phyloP scores from a whole-genome alignment of 495 filamentous ascomycete genomes.

The Tuber magnatum region DNA sequence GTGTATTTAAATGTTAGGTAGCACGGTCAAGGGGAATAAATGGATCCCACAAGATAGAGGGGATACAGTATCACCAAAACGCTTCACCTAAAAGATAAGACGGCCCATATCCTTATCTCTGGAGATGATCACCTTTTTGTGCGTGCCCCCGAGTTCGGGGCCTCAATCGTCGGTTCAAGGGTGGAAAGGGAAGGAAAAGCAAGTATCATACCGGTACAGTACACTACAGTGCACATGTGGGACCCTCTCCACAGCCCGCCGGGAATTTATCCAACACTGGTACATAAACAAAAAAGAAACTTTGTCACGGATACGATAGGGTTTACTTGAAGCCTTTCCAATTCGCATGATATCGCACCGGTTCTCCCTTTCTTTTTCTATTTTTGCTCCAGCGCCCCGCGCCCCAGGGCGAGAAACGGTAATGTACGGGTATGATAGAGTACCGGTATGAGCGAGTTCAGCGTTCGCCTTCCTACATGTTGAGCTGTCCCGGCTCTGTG shows the following conservation, averaged over 20 bases:
- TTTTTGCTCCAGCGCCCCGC: neutral
- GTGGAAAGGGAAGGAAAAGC: neutral
- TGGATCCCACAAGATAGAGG: neutral
- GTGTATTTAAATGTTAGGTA: neutral
- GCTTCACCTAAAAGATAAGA: neutral
- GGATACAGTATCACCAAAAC: neutral
- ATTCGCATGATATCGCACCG: neutral
- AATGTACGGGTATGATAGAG: too few relatives aligned
- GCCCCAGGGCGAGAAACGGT: too few relatives aligned
- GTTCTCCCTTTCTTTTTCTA: neutral
- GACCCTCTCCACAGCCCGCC: neutral
- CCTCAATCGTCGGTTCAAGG: neutral
- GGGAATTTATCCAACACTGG: neutral
- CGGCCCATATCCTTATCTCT: neutral
- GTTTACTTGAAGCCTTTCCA: neutral
- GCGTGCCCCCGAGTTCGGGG: neutral
- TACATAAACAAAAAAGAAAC: neutral
- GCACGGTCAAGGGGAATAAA: neutral
- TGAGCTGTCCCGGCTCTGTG: neutral
- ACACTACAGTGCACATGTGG: too few relatives aligned
- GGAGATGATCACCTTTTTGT: neutral
- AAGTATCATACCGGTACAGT: neutral
- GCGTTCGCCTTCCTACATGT: neutral
- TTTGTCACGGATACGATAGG: neutral
- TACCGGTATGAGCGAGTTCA: neutral